phyloP scores from a whole-genome alignment of 441 rosid species.

The Syzygium malaccense region DNA sequence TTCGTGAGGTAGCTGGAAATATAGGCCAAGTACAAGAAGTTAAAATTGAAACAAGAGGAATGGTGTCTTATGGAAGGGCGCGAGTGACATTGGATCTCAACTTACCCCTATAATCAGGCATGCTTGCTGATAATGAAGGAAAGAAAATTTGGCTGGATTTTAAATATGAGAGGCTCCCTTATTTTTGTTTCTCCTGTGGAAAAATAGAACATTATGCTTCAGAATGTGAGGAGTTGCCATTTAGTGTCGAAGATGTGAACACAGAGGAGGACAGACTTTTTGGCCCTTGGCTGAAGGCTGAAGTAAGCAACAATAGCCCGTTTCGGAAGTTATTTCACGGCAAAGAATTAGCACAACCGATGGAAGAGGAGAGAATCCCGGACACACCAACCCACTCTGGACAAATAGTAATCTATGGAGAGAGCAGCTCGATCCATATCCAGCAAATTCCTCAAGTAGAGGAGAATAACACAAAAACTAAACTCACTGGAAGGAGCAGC shows the following conservation, averaged over 20 bases:
- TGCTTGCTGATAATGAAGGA: background rate
- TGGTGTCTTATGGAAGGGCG: background rate
- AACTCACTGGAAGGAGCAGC: too few relatives aligned
- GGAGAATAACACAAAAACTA: too few relatives aligned
- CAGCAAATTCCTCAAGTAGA: too few relatives aligned
- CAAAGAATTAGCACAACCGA: too few relatives aligned
- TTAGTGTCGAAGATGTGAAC: background rate
- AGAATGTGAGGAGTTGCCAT: background rate
- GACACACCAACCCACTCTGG: background rate
- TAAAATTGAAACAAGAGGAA: too few relatives aligned
- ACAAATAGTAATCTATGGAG: background rate
- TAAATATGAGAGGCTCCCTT: background rate
- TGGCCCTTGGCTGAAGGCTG: background rate
- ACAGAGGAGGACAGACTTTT: background rate
- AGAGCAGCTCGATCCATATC: background rate
- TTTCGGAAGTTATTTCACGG: background rate
- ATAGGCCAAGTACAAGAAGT: too few relatives aligned
- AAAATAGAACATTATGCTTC: background rate
- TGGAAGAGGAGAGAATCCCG: background rate
- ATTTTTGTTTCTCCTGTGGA: background rate
- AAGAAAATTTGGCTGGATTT: too few relatives aligned
- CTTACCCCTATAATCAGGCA: background rate
- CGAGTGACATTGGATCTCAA: background rate
- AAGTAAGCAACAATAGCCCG: background rate
- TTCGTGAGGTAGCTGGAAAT: too few relatives aligned